Conservation (phyloP, 164 flowering plant species). For the Aristolochia contorta region DNA sequence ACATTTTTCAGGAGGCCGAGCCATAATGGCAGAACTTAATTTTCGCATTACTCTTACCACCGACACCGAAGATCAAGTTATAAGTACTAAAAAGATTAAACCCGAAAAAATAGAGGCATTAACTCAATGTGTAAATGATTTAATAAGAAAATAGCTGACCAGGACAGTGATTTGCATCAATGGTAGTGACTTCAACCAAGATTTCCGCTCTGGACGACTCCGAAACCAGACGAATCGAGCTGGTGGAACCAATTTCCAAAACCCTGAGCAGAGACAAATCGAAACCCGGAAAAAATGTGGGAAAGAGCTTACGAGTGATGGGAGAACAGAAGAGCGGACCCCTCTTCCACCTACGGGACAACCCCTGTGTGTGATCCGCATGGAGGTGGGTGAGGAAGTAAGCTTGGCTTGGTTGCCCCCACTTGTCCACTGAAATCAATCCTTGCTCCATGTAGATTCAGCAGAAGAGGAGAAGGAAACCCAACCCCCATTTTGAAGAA, state of each 20-base stretch:
- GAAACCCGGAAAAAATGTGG: constrained; percentile 54
- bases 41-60: too few relatives aligned
- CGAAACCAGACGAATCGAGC: constrained; percentile 37
- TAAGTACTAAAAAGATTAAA: not conserved
- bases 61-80: not conserved
- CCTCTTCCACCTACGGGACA: constrained; percentile 47
- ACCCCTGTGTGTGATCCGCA: constrained; percentile 73
- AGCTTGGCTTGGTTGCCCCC: constrained; percentile 49
- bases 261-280: constrained; percentile 51
- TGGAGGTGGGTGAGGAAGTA: constrained; percentile 88
- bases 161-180: constrained; percentile 86
- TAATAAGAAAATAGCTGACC: constrained; percentile 25
- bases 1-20: too few relatives aligned
- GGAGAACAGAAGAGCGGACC: constrained; percentile 77
- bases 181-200: constrained; percentile 38
- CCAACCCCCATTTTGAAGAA: too few relatives aligned
- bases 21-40: too few relatives aligned
- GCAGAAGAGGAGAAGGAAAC: too few relatives aligned
- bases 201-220: constrained; percentile 30
- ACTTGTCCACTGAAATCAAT: constrained; percentile 53
- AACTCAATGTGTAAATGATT: not conserved
- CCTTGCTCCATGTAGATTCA: constrained; percentile 45
- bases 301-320: constrained; percentile 70
- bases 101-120: not conserved
- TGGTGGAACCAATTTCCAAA: constrained; percentile 42